Base-by-base conservation (phyloP, 352 stramenopile genomes). In the Pelagophyceae sp. region DNA sequence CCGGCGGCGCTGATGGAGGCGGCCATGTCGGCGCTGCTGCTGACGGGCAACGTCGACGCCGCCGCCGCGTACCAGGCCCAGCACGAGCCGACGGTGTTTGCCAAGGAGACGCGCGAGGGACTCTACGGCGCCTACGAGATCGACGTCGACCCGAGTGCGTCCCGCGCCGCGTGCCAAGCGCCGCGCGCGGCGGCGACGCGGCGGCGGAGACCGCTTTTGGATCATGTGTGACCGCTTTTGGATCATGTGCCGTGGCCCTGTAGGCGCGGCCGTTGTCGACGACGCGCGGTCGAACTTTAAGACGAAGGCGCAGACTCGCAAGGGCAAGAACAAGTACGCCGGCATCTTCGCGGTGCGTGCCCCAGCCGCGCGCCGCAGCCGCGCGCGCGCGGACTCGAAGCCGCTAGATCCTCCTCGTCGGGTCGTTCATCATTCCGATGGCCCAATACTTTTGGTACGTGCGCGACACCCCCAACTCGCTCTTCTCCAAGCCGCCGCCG, bases 381-480 rank as follows among this genome's bases (percentile, higher is more conserved):
- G n/a, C n/a, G n/a, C n/a, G n/a, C n/a, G n/a, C n/a, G n/a, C n/a
- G n/a, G n/a, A n/a, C n/a, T n/a, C n/a, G n/a, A n/a, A n/a, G n/a
- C n/a, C n/a, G n/a, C n/a, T n/a, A n/a, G n/a, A n/a, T n/a, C 77
- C 80, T 92, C 35, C 82, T 93, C 67, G 86, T 92, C 45, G 83
- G 89, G 69, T 92, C 88, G 45, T 90, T 92, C 78, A 84, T 92
- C 60, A 87, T 95, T 80, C 88, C 90, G 23, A 93, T 90, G 82
- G 85, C 87, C 32, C 83, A 90, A 81, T 93, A 93, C 81, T 93
- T 90, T 70, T 93, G 88, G 45, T 74, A 74, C 67, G 67, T 74
- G 35, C 67, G 67, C 35, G 67, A 74, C 67, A 74, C 67, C 15
- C 67, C 67, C 23, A 37, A 58, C 67, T 51, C 33, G 5, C 67